Evolutionary conservation across 352 stramenopile species (phyloP), one percentile per base, ranked within the genome.

Genomic region (Lagenidium giganteum): DNA sequence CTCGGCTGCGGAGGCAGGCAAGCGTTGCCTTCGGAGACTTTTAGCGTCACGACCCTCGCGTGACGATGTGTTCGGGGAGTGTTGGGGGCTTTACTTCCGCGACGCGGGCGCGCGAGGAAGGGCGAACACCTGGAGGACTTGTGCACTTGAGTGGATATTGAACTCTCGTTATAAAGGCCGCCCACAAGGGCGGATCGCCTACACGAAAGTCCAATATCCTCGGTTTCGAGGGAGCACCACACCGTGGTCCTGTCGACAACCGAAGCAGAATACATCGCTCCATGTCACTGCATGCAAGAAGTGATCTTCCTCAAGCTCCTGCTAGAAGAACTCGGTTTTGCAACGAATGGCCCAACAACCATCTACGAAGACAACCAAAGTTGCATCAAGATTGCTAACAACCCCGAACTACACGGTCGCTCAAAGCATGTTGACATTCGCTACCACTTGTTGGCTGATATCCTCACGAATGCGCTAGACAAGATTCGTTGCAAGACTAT

Each of bases 351-450:
- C 0, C 8, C n/a, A n/a, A 62, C 43, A 18, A 52, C 34, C 7
- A 42, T 66, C n/a, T n/a, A n/a, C n/a, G 54, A 73, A 31, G 57
- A 72, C 35, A 69, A 73, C 17, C 50, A 73, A 33, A 64, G 58
- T 20, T 60, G 39, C 26, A 73, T 73, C 28, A 53, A 66, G 35
- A 34, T 67, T 0, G 37, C 45, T 0, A 64, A 61, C 27, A 67
- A 64, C 35, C 48, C 47, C 11, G 50, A 61, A 26, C 30, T 61
- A 9, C 63, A 64, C 50, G 58, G 33, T 5, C 38, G 36, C 8
- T 54, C 44, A 14, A 67, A 70, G 16, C 59, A 65, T 35, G 67
- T 62, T 16, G 51, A 70, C 28, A 34, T 70, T 22, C 45, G 57
- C 24, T 74, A 70, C 28, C 52, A 67, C 36, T 70, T 70, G 50